Evolutionary conservation across 129 eudicot species (phyloP), one percentile per base, ranked within the genome.

Genomic region (Gnaphalium uliginosum): DNA sequence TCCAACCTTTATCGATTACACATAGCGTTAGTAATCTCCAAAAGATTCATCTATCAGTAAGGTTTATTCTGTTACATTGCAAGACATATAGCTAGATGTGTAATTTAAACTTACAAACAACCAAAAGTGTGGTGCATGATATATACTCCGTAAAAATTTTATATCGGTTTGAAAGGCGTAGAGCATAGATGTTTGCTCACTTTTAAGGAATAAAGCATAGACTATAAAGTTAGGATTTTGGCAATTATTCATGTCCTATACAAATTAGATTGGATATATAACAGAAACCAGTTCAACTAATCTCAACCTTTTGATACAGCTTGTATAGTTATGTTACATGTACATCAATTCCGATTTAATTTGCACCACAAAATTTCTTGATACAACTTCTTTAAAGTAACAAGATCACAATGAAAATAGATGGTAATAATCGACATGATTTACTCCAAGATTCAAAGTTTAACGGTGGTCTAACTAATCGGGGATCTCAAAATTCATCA

Each of bases 321-420:
- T n/a, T 51, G 48, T 62, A 22, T 67, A 53, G 27, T 30, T 32
- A 66, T 66, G 68, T 25, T 66, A 32, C 41, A 66, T 66, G 27
- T 48, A 37, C 23, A 50, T 76, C 30, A 26, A 18, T n/a, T 21
- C 17, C 37, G 6, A 13, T 66, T 66, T 29, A 15, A 33, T 4
- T 62, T 73, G 9, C 68, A 60, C 19, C 25, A 37, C 41, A 7
- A 73, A 59, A 61, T 18, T 24, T 23, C 30, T 63, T 30, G 24
- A 10, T 46, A n/a, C 43, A 63, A 11, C 68, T 15, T 15, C 21
- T 1, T 15, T 24, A 37, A 22, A 59, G 19, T n/a, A 21, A 72
- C 57, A 73, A 39, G 39, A 39, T 24, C 69, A 27, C 10, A 8
- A 63, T 17, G 41, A 60, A 74, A 13, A 60, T 8, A 10, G 6